A percentile compares a stretch with the other conserved stretches of the same genome.
phyloP scores from a whole-genome alignment of 2,329 filamentous ascomycete species.

The Aspergillus thermomutatus region DNA sequence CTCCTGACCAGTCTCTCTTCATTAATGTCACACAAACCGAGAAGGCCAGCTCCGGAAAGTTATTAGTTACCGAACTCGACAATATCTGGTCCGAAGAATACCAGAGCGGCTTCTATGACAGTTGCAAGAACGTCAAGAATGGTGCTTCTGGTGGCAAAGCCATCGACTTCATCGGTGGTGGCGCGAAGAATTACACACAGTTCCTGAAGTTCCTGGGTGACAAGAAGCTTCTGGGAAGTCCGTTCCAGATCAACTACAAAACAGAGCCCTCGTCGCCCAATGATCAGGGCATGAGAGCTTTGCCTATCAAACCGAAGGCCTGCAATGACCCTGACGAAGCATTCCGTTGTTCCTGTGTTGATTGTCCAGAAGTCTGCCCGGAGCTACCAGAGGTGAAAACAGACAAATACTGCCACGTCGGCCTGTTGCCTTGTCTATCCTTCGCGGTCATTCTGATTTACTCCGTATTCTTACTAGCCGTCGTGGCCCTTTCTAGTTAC shows the following conservation, averaged over 20 bases:
- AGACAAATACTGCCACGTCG: slow-evolving; percentile 72
- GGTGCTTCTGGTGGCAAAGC: slow-evolving; percentile 89
- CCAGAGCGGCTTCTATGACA: slow-evolving; percentile 85
- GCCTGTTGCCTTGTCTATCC: slow-evolving; percentile 84
- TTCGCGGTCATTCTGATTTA: slow-evolving; percentile 90
- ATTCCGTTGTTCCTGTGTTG: slow-evolving; percentile 89
- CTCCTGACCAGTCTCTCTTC: slow-evolving; percentile 91
- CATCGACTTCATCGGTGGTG: slow-evolving; percentile 94
- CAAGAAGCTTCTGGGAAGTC: slow-evolving; percentile 84
- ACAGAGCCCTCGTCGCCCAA: slow-evolving; percentile 58
- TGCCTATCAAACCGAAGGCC: slow-evolving; percentile 70
- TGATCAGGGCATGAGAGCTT: slow-evolving; percentile 67
- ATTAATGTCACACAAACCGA: slow-evolving; percentile 82
- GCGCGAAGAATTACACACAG: slow-evolving; percentile 82
- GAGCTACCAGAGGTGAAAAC: slow-evolving; percentile 72
- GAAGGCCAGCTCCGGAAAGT: slow-evolving; percentile 51
- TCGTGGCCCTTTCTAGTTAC: slow-evolving; percentile 67
- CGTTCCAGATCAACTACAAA: slow-evolving; percentile 93
- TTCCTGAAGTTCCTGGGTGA: slow-evolving; percentile 91
- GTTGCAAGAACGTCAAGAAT: slow-evolving; percentile 99
- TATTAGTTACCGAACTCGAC: slow-evolving; percentile 82
- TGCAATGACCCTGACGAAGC: slow-evolving; percentile 86
- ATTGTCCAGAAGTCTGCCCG: slow-evolving; percentile 84
- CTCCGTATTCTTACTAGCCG: slow-evolving; percentile 66
- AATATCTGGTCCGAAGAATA: slow-evolving; percentile 83